phyloP scores from a whole-genome alignment of 768 basidiomycete genomes.

The Termitomyces sp. region DNA sequence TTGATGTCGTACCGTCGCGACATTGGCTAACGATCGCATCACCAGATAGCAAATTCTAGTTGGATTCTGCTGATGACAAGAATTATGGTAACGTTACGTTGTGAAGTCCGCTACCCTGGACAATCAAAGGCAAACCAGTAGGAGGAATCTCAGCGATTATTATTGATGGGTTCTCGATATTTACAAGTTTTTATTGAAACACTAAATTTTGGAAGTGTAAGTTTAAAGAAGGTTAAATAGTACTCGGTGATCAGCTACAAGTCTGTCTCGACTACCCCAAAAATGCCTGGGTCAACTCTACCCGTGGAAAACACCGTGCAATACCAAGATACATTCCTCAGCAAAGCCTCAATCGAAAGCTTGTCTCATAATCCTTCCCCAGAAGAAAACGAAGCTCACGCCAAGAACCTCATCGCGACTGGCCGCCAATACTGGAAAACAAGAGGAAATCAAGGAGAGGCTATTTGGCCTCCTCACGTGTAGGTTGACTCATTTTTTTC shows the following conservation, averaged over 20 bases:
- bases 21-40: not conserved
- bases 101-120: not conserved
- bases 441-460: conserved; percentile 42
- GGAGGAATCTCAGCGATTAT: not conserved
- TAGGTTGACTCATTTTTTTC: conserved; percentile 10
- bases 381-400: conserved; percentile 27
- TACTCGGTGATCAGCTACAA: not conserved
- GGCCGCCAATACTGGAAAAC: conserved; percentile 54
- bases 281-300: conserved; percentile 2
- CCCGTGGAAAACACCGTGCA: conserved; percentile 1
- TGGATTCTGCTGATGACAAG: not conserved
- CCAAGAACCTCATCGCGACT: conserved; percentile 35
- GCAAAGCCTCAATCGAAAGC: conserved; percentile 37
- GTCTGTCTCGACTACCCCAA: not conserved
- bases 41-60: not conserved
- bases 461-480: conserved; percentile 59
- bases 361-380: conserved; percentile 37
- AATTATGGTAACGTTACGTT: not conserved
- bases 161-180: not conserved
- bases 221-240: conserved; percentile 1
- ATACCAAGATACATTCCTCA: conserved; percentile 23
- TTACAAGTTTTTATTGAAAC: not conserved
- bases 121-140: not conserved
- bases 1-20: not conserved
- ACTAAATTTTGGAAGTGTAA: not conserved